Percentiles rank a stretch among this genome's conserved stretches.
phyloP scores from a whole-genome alignment of 164 flowering plant species.

The Berberis vulgaris region DNA sequence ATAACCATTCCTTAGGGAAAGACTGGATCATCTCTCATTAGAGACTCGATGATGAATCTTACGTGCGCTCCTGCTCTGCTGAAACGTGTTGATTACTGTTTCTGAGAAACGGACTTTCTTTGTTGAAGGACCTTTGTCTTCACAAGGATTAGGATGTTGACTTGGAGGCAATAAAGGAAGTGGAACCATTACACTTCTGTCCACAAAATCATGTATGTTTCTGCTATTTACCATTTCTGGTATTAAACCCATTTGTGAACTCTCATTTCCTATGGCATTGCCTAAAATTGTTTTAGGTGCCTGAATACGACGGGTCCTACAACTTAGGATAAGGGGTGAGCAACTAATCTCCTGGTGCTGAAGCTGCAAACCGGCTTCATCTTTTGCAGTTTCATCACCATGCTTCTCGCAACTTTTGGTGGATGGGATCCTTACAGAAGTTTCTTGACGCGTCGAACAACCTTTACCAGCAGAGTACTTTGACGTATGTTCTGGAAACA shows the following conservation, averaged over 20 bases:
- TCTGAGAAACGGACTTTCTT: conserved; percentile 66
- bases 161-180: conserved; percentile 7
- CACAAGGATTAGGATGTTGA: conserved; percentile 8
- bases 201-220: conserved; percentile 1
- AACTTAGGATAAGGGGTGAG: conserved; percentile 24
- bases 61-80: conserved; percentile 22
- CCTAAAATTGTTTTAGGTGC: conserved; percentile 23
- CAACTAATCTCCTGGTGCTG: conserved; percentile 13
- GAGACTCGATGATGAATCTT: conserved; percentile 5
- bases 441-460: conserved; percentile 6
- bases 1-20: background rate
- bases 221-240: conserved; percentile 3
- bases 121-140: conserved; percentile 15
- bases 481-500: conserved; percentile 1
- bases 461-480: conserved; percentile 4
- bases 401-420: conserved; percentile 3
- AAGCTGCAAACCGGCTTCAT: conserved; percentile 18
- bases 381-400: conserved; percentile 15
- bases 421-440: conserved; percentile 3
- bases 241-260: conserved; percentile 5
- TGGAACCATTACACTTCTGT: conserved; percentile 6
- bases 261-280: conserved; percentile 12
- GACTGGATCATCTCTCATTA: background rate
- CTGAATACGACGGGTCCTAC: conserved; percentile 18
- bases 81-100: conserved; percentile 16